phyloP scores from a whole-genome alignment of 2,329 filamentous ascomycete genomes.

The Thelonectria blattea region DNA sequence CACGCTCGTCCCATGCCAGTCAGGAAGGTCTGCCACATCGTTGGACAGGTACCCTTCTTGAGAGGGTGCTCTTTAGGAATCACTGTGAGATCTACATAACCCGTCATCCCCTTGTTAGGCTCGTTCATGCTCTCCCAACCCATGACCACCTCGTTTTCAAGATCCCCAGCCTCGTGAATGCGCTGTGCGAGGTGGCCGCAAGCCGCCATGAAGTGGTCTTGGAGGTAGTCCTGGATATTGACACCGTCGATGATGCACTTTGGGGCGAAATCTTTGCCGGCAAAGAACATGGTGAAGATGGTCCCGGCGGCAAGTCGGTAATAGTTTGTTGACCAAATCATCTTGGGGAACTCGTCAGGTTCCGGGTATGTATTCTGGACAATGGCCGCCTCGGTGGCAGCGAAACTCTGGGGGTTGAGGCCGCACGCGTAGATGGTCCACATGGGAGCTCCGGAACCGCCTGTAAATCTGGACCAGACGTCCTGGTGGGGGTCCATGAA shows the following conservation, averaged over 20 bases:
- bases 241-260: constrained; percentile 93
- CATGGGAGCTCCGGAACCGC: constrained; percentile 93
- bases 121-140: constrained; percentile 98
- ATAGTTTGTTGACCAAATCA: constrained; percentile 99
- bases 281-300: constrained; percentile 95
- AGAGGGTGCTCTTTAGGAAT: constrained; percentile 88
- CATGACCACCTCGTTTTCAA: constrained; percentile 86
- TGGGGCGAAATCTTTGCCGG: constrained; percentile 87
- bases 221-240: constrained; percentile 96
- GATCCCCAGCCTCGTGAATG: constrained; percentile 87
- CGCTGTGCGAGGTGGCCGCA: constrained; percentile 80
- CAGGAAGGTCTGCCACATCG: constrained; percentile 90
- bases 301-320: constrained; percentile 83
- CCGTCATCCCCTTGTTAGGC: constrained; percentile 86
- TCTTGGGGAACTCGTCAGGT: constrained; percentile 88
- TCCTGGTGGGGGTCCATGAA: constrained; percentile 99
- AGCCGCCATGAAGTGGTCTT: constrained; percentile 82
- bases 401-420: constrained; percentile 84
- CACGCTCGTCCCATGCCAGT: constrained; percentile 90
- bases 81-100: constrained; percentile 78
- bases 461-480: constrained; percentile 95
- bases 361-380: constrained; percentile 94
- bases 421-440: constrained; percentile 98
- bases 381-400: constrained; percentile 85
- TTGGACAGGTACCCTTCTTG: constrained; percentile 91